Conservation (phyloP, 345 rosid species). For the Microthlaspi erraticum region DNA sequence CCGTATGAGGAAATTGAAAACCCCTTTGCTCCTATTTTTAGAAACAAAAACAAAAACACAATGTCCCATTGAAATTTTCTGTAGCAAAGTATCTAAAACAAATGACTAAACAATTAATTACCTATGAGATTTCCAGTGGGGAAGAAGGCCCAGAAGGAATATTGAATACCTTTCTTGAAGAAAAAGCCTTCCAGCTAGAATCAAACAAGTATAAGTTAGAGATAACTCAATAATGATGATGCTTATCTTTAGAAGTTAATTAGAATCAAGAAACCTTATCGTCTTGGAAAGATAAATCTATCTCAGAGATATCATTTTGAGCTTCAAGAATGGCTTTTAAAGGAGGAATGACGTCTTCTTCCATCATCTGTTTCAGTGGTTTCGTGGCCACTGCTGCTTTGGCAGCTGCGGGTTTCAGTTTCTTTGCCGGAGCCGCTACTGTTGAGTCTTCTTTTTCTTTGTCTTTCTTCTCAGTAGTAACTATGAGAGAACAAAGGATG, state of each 20-base stretch:
- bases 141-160: conserved; percentile 94
- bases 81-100: neutral
- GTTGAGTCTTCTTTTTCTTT: conserved; percentile 26
- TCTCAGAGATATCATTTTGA: conserved; percentile 65
- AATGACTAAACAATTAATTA: conserved; percentile 25
- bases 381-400: conserved; percentile 58
- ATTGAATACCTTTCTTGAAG: conserved; percentile 57
- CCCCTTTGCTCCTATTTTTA: conserved; percentile 74
- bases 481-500: conserved; percentile 32
- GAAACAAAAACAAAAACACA: neutral
- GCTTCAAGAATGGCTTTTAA: conserved; percentile 67
- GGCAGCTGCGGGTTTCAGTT: conserved; percentile 66
- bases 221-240: conserved; percentile 1
- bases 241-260: neutral
- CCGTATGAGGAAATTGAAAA: conserved; percentile 82
- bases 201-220: conserved; percentile 9
- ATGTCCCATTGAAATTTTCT: neutral
- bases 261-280: conserved; percentile 58
- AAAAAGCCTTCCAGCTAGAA: conserved; percentile 87
- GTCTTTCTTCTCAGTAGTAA: conserved; percentile 53
- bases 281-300: conserved; percentile 71
- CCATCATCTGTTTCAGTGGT: conserved; percentile 76
- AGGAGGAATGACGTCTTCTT: conserved; percentile 90
- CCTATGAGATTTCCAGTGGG: conserved; percentile 77
- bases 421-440: conserved; percentile 52